Percentiles rank a stretch among this genome's conserved stretches.
These are phyloP conservation scores for Malassezia japonica DNA, from an alignment of 1,284 basidiomycete genomes.

Conservation along the genomic window DNA sequence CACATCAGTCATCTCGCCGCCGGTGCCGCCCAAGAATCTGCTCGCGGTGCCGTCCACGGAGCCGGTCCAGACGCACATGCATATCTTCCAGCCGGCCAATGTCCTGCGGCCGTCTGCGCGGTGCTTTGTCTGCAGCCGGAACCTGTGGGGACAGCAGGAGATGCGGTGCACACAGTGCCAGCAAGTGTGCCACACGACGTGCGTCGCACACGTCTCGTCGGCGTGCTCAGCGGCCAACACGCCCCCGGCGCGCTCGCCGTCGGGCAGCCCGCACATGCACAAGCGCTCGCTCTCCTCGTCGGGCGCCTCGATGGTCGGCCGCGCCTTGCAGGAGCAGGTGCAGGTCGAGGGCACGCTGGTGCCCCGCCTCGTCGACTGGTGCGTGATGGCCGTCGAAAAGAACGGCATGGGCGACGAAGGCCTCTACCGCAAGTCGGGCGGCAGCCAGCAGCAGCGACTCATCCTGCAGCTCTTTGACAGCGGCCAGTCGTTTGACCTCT, in stretches of 20 bases:
- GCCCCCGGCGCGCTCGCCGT: constrained; percentile 18
- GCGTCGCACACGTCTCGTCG: constrained; percentile 30
- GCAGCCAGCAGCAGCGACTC: constrained; percentile 76
- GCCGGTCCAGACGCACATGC: constrained; percentile 50
- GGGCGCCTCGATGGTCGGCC: constrained; percentile 75
- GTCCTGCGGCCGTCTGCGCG: constrained; percentile 70
- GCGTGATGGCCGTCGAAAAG: constrained; percentile 47
- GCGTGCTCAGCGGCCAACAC: constrained; percentile 22
- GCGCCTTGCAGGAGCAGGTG: constrained; percentile 73
- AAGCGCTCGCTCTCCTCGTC: constrained; percentile 7
- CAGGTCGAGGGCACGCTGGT: constrained; percentile 63
- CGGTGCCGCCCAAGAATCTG: constrained; percentile 21
- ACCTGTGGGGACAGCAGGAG: constrained; percentile 91
- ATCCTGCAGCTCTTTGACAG: constrained; percentile 93
- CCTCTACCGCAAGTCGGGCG: constrained; percentile 94
- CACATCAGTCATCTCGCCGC: constrained; percentile 14
- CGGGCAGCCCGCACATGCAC: constrained; percentile 26
- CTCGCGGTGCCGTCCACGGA: neutral
- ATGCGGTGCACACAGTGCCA: constrained; percentile 61
- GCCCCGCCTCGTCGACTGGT: constrained; percentile 73
- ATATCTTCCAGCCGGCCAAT: constrained; percentile 81
- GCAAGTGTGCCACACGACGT: constrained; percentile 34
- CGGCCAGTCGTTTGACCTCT: constrained; percentile 79
- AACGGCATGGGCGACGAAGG: constrained; percentile 75
- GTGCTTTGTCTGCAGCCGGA: constrained; percentile 91